Conservation (phyloP, 805 yeast genomes). For the Candida namnaoensis region DNA sequence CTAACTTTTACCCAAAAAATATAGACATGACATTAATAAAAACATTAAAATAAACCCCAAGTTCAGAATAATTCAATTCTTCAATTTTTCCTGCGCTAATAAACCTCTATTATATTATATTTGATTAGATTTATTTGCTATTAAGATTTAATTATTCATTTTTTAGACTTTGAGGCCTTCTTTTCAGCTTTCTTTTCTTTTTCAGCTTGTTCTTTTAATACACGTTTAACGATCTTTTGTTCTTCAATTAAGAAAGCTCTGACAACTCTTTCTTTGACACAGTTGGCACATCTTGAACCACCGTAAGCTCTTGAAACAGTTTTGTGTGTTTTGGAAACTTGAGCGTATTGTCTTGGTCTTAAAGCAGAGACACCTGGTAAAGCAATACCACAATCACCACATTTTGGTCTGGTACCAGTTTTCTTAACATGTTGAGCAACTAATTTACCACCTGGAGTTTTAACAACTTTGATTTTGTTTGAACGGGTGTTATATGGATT, state of each 20-base stretch:
- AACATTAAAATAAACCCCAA: no score
- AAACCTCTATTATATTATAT: background rate
- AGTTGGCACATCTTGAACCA: slow-evolving; percentile 91
- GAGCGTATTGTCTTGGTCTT: slow-evolving; percentile 94
- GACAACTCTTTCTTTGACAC: slow-evolving; percentile 95
- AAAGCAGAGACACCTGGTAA: slow-evolving; percentile 79
- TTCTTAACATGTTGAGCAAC: slow-evolving; percentile 93
- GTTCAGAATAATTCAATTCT: no score
- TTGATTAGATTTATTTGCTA: background rate
- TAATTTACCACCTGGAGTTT: slow-evolving; percentile 98
- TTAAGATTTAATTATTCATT: background rate
- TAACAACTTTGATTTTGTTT: slow-evolving; percentile 95
- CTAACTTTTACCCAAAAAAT: no score
- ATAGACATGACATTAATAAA: no score
- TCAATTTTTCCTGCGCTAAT: no score
- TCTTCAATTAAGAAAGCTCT: slow-evolving; percentile 98
- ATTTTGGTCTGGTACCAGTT: slow-evolving; percentile 77
- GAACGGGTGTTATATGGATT: slow-evolving; percentile 98
- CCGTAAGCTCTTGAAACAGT: slow-evolving; percentile 98
- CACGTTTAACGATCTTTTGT: slow-evolving; percentile 98
- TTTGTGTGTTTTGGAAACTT: slow-evolving; percentile 85
- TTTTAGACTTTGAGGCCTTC: slow-evolving; percentile 17
- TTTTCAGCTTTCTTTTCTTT: slow-evolving; percentile 57
- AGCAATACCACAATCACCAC: slow-evolving; percentile 81
- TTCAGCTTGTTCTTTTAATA: slow-evolving; percentile 85